These are phyloP conservation scores for Trypanosoma melophagium DNA, from an alignment of 208 protist species.

Conservation along the genomic window DNA sequence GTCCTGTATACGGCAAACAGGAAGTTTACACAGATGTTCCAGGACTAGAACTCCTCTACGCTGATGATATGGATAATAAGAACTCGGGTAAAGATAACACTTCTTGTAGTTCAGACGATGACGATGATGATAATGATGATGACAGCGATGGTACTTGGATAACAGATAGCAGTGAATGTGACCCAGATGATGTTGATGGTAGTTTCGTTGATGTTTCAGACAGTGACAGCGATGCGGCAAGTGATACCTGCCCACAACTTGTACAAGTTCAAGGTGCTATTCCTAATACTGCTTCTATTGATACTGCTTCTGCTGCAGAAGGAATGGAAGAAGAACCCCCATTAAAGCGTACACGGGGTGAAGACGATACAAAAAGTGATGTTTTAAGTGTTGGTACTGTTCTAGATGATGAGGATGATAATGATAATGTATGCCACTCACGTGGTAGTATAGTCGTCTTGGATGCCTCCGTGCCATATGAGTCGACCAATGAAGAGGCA, in stretches of 20 bases:
- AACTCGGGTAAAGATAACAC: slow-evolving; percentile 15
- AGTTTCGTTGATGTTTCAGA: slow-evolving; percentile 67
- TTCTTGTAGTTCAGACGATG: slow-evolving; percentile 15
- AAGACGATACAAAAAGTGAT: slow-evolving; percentile 18
- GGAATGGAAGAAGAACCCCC: slow-evolving; percentile 6
- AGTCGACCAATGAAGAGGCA: slow-evolving; percentile 26
- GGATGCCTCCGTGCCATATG: slow-evolving; percentile 15
- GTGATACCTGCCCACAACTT: slow-evolving; percentile 64
- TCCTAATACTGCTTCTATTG: no score
- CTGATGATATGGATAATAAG: slow-evolving; percentile 28
- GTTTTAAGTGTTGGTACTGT: slow-evolving; percentile 1
- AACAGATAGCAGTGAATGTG: slow-evolving; percentile 65
- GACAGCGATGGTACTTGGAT: slow-evolving; percentile 67
- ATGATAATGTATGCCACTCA: background rate
- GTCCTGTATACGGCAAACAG: slow-evolving; percentile 69
- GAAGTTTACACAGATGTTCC: slow-evolving; percentile 85
- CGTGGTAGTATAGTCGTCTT: background rate
- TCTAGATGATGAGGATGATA: background rate
- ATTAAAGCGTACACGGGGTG: slow-evolving; percentile 9
- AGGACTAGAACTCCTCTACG: slow-evolving; percentile 84
- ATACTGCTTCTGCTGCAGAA: slow-evolving; percentile 25
- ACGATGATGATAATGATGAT: slow-evolving; percentile 32
- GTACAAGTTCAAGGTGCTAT: slow-evolving; percentile 15
- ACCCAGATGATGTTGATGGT: slow-evolving; percentile 72
- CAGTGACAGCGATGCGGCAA: slow-evolving; percentile 38